Percentiles rank a stretch among this genome's conserved stretches.
phyloP scores from a whole-genome alignment of 2,329 filamentous ascomycete species.

The Capronia americana region DNA sequence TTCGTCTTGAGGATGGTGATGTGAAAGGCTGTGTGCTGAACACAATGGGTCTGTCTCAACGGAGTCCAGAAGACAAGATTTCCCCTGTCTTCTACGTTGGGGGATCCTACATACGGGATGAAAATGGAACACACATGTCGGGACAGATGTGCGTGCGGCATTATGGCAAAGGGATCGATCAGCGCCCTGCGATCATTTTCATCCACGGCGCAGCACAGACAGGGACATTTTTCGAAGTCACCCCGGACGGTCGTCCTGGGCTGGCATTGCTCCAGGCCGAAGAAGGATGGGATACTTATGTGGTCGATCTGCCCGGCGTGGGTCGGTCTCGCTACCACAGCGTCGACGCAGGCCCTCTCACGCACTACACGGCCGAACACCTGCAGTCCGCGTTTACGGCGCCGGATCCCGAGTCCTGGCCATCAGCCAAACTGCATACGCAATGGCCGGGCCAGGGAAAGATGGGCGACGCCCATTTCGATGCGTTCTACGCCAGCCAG shows the following conservation, averaged over 20 bases:
- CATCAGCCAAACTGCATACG: not conserved
- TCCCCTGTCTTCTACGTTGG: no score
- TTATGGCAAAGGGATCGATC: no score
- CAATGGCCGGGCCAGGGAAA: not conserved
- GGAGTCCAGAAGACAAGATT: no score
- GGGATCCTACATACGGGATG: no score
- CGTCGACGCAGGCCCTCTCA: slow-evolving; percentile 30
- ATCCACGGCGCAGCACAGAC: no score
- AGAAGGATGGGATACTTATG: slow-evolving; percentile 55
- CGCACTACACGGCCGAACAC: slow-evolving; percentile 15
- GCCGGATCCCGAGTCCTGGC: not conserved
- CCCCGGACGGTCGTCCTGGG: slow-evolving; percentile 54
- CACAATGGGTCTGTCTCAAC: no score
- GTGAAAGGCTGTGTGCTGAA: no score
- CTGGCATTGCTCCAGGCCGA: slow-evolving; percentile 57
- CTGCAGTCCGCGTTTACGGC: not conserved
- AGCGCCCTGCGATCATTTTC: no score
- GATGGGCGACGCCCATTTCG: not conserved
- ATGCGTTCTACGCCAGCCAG: not conserved
- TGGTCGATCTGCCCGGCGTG: slow-evolving; percentile 50
- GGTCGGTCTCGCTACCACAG: slow-evolving; percentile 41
- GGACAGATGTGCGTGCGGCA: no score
- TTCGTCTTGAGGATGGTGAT: no score
- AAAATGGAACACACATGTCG: no score
- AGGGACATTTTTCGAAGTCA: slow-evolving; percentile 35